A percentile compares a stretch with the other conserved stretches of the same genome.
Evolutionary conservation across 1,139 yeast species (phyloP).

Genomic region (Geotrichum bryndzae): DNA sequence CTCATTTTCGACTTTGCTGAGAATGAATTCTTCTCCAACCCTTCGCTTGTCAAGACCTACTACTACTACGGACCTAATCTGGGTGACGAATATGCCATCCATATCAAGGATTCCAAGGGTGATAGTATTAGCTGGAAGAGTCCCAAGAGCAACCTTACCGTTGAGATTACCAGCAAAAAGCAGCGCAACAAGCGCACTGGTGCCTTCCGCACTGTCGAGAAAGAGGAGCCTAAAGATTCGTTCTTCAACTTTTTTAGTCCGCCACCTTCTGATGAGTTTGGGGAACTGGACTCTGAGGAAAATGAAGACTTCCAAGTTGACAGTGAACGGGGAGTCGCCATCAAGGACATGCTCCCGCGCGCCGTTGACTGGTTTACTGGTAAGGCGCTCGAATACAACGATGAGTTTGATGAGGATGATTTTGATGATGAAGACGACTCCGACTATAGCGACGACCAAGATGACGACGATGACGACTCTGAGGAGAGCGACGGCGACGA

Average conservation of each 20-base stretch:
- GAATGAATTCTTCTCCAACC: conserved; percentile 73
- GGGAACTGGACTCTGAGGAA: conserved; percentile 44
- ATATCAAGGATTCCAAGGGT: conserved; percentile 40
- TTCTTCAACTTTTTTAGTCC: conserved; percentile 95
- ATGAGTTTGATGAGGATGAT: conserved; percentile 11
- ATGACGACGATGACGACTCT: neutral
- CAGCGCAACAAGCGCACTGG: conserved; percentile 96
- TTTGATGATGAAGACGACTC: neutral
- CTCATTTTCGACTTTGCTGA: conserved; percentile 71
- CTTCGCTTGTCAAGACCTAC: conserved; percentile 71
- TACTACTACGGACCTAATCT: conserved; percentile 94
- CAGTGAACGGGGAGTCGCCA: conserved; percentile 92
- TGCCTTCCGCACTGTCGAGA: conserved; percentile 93
- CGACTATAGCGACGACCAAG: conserved; percentile 25
- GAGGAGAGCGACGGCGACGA: neutral
- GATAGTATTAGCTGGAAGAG: conserved; percentile 76
- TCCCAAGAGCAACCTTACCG: conserved; percentile 75
- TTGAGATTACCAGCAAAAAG: conserved; percentile 84
- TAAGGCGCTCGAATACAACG: conserved; percentile 66
- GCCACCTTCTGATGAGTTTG: conserved; percentile 46
- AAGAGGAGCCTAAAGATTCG: conserved; percentile 84
- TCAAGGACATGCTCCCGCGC: conserved; percentile 84
- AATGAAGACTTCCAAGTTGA: conserved; percentile 75
- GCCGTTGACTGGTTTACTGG: conserved; percentile 98
- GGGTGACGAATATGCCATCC: conserved; percentile 90